Evolutionary conservation across 148 eudicot genomes (phyloP).

Genomic region (Simmondsia chinensis): DNA sequence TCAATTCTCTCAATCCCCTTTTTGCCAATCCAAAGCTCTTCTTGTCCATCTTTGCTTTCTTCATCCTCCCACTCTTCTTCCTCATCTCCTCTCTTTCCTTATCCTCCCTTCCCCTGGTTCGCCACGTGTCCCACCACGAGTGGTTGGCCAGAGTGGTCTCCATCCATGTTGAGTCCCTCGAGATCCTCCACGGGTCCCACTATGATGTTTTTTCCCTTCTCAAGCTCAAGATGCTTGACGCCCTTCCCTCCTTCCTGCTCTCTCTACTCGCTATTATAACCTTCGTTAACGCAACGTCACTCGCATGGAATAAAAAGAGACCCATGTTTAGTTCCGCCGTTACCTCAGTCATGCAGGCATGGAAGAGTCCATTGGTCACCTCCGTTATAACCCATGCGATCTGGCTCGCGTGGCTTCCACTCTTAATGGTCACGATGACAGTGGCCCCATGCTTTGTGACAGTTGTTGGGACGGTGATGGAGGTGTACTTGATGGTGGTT

Average conservation of each 20-base stretch:
- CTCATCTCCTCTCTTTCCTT: slow-evolving; percentile 10
- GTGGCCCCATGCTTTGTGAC: too few species aligned
- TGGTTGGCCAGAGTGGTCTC: slow-evolving; percentile 5
- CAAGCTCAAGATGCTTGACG: slow-evolving; percentile 21
- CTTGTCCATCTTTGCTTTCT: slow-evolving; percentile 5
- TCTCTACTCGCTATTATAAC: slow-evolving; percentile 43
- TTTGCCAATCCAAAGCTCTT: slow-evolving; percentile 6
- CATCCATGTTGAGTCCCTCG: slow-evolving; percentile 13
- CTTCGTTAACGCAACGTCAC: slow-evolving; percentile 10
- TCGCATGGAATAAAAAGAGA: neutral
- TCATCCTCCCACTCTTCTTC: slow-evolving; percentile 18
- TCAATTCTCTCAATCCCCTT: slow-evolving; percentile 13
- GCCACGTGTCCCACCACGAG: slow-evolving; percentile 8
- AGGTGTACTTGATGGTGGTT: slow-evolving; percentile 6
- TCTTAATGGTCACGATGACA: neutral
- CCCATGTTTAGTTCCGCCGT: neutral
- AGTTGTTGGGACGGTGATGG: neutral
- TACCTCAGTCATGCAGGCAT: neutral
- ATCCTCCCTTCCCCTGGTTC: slow-evolving; percentile 5
- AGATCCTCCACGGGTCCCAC: neutral
- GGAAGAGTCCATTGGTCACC: slow-evolving; percentile 1
- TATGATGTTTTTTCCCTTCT: slow-evolving; percentile 14
- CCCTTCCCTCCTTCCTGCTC: slow-evolving; percentile 19
- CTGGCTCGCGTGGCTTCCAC: slow-evolving; percentile 2
- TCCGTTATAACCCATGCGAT: neutral